Evolutionary conservation across 768 basidiomycete genomes (phyloP).

Genomic region (Psilocybe tampanensis): DNA sequence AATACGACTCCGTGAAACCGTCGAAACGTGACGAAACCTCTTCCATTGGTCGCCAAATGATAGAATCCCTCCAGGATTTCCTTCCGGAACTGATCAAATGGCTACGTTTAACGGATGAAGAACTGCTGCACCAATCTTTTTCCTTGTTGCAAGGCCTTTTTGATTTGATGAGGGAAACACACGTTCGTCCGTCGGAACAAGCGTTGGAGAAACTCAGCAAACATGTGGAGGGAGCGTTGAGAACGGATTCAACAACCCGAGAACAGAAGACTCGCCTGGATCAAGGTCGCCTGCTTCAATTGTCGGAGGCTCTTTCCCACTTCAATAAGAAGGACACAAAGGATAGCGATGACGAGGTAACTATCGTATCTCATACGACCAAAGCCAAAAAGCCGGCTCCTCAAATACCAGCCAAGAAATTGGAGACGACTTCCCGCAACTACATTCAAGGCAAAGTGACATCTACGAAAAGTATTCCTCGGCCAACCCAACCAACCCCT

Average conservation of each 20-base stretch:
- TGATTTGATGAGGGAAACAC: constrained; percentile 69
- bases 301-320: constrained; percentile 65
- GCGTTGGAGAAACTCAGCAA: constrained; percentile 70
- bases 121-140: constrained; percentile 88
- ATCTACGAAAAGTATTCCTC: not conserved
- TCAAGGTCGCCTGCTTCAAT: constrained; percentile 56
- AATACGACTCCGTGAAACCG: constrained; percentile 24
- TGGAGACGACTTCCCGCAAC: constrained; percentile 2
- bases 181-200: constrained; percentile 53
- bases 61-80: constrained; percentile 75
- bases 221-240: constrained; percentile 61
- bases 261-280: constrained; percentile 54
- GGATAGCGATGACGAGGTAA: constrained; percentile 52
- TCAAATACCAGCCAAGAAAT: constrained; percentile 5
- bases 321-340: constrained; percentile 61
- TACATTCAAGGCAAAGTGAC: constrained; percentile 17
- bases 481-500: constrained; percentile 2
- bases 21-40: constrained; percentile 49
- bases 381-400: constrained; percentile 17
- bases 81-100: constrained; percentile 81
- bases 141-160: constrained; percentile 80
- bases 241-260: constrained; percentile 38
- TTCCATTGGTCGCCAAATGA: constrained; percentile 70
- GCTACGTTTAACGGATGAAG: constrained; percentile 91
- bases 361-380: constrained; percentile 47